Conservation (phyloP, 2,329 filamentous ascomycete species). For the Botrytis pseudocinerea region DNA sequence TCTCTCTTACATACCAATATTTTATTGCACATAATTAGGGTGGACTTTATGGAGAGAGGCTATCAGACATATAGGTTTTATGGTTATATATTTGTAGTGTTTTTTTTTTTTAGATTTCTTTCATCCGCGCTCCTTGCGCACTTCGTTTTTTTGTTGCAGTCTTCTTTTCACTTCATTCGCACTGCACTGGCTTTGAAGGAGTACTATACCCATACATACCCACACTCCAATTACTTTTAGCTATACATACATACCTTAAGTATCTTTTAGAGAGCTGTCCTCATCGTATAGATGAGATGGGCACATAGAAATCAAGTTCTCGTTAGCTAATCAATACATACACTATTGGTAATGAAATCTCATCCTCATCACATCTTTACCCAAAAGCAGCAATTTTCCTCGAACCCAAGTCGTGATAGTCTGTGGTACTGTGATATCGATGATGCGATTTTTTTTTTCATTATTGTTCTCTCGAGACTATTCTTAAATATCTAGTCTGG, state of each 20-base stretch:
- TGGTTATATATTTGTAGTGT: conserved; percentile 12
- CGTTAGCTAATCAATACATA: background rate
- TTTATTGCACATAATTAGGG: conserved; percentile 20
- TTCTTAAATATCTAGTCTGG: background rate
- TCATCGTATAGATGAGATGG: background rate
- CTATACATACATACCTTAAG: background rate
- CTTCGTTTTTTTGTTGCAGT: background rate
- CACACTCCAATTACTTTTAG: conserved; percentile 13
- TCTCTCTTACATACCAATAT: background rate
- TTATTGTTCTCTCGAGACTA: background rate
- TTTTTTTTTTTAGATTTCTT: conserved; percentile 4
- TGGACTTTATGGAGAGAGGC: conserved; percentile 3
- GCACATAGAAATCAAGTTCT: background rate
- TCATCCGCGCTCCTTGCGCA: background rate
- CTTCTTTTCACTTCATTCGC: background rate
- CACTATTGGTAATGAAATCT: background rate
- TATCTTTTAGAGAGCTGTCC: background rate
- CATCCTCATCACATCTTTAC: background rate
- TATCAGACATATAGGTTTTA: conserved; percentile 13
- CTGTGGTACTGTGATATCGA: background rate
- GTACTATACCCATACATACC: conserved; percentile 21
- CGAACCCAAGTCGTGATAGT: background rate
- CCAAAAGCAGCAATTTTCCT: background rate
- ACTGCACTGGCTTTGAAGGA: conserved; percentile 15
- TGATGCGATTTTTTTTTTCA: background rate